Evolutionary conservation across 2,329 filamentous ascomycete species (phyloP), one percentile per base, ranked within the genome.

Genomic region (Phoma sp.): DNA sequence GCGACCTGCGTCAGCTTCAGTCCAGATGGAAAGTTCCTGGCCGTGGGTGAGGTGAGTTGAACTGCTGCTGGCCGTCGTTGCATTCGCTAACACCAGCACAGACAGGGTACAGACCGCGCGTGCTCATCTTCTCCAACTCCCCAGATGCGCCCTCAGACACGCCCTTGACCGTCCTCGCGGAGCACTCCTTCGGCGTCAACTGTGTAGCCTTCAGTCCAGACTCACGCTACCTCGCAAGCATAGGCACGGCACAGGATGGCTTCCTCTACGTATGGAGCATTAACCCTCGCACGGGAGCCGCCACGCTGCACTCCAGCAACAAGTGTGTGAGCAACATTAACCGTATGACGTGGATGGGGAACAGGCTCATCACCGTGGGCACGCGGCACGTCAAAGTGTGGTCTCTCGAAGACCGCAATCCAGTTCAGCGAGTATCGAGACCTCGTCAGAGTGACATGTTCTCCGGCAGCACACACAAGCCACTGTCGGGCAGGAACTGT

Each of bases 371-470:
- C 55, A 97, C 94, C 21, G 85, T 95, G 22, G 95, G 95, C 13
- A 89, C 95, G 46, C 87, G 95, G 24, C 94, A 97, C 77, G 86
- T 97, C 74, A 98, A 97, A 76, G 85, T 96, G 45, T 99, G 95
- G 95, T 88, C 88, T 63, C 83, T 95, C 10, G 90, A 95, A 32
- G 91, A 94, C 24, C 77, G 68, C 52, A 80, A 71, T 37, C 43
- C 61, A 19, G 29, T 44, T 9, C 89, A 89, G 21, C 88, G 90
- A 21, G 50, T 64, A 0, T 58, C 65, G 12, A 74, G 72, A 51
- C 46, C 62, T 6, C 73, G 74, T 29, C 72, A 72, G 52, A 73
- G 72, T 55, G 71, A 76, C 24, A 45, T 65, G 10, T 85, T 69
- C 49, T 61, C 71, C 41, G 65, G 71, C 65, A 70, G 69, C 31